These are phyloP conservation scores for Candida glucosophila DNA, from an alignment of 1,139 yeast species.

Conservation along the genomic window DNA sequence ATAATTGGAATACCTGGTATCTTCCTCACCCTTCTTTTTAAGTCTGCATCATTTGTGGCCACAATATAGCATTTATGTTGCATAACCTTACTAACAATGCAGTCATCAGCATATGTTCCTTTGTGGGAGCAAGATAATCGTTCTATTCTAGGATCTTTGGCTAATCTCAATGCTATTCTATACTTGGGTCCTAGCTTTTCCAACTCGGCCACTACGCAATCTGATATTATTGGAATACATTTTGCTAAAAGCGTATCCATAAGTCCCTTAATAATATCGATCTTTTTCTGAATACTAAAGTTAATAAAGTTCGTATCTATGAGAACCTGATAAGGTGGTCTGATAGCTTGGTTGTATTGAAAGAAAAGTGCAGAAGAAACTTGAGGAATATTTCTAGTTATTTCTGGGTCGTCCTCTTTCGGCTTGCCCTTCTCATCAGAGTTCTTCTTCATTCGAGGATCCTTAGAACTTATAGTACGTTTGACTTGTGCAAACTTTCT, in stretches of 20 bases:
- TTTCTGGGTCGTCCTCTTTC: slow-evolving; percentile 53
- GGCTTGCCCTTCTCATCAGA: slow-evolving; percentile 7
- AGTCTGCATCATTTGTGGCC: slow-evolving; percentile 97
- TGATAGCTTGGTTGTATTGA: slow-evolving; percentile 87
- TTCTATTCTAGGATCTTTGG: slow-evolving; percentile 87
- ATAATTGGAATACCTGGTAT: slow-evolving; percentile 94
- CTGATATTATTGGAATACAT: slow-evolving; percentile 91
- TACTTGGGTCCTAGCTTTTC: slow-evolving; percentile 93
- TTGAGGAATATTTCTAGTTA: slow-evolving; percentile 82
- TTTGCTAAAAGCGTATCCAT: slow-evolving; percentile 94
- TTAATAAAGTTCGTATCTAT: slow-evolving; percentile 95
- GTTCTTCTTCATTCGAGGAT: too few relatives aligned
- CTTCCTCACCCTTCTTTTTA: slow-evolving; percentile 87
- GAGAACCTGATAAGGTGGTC: slow-evolving; percentile 93
- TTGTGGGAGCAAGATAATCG: slow-evolving; percentile 83
- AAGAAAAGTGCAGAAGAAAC: slow-evolving; percentile 92
- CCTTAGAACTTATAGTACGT: slow-evolving; percentile 68
- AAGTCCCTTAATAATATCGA: slow-evolving; percentile 88
- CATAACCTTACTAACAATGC: slow-evolving; percentile 83
- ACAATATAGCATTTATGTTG: slow-evolving; percentile 96
- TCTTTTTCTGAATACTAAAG: slow-evolving; percentile 89
- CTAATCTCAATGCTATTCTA: slow-evolving; percentile 84
- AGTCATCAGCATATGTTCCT: slow-evolving; percentile 98
- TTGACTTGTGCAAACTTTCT: slow-evolving; percentile 93
- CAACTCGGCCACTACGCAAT: slow-evolving; percentile 96